These are phyloP conservation scores for Penstemon newberryi DNA, from an alignment of 257 asterid species.

Conservation along the genomic window DNA sequence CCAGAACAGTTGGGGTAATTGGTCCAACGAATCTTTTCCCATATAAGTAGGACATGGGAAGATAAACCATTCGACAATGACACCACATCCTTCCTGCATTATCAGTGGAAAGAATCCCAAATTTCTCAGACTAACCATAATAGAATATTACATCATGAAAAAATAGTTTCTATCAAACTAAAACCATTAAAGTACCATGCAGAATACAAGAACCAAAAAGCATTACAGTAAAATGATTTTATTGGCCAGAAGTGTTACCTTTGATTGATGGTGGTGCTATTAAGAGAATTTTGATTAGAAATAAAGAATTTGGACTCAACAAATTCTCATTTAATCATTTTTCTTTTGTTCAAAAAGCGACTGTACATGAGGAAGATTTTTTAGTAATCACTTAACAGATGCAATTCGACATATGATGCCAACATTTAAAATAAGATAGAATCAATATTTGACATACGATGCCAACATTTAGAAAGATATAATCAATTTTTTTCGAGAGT, in stretches of 20 bases:
- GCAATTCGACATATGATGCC: not conserved
- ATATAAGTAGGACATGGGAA: conserved; percentile 92
- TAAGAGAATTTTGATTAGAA: conserved; percentile 6
- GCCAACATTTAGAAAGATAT: not conserved
- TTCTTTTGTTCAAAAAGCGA: not conserved
- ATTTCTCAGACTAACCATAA: conserved; percentile 24
- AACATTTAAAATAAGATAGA: not conserved
- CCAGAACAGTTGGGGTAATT: conserved; percentile 82
- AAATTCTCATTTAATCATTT: not conserved
- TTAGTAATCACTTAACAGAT: conserved; percentile 7
- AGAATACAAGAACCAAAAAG: not conserved
- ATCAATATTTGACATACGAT: not conserved
- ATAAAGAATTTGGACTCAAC: not conserved
- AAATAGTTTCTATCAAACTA: conserved; percentile 19
- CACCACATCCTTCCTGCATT: conserved; percentile 99
- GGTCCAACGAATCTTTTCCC: conserved; percentile 95
- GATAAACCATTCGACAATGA: conserved; percentile 98
- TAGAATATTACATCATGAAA: conserved; percentile 7
- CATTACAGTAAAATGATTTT: conserved; percentile 15
- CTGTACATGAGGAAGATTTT: not conserved
- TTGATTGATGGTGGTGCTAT: not conserved
- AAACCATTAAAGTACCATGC: conserved; percentile 8
- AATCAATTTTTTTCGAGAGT: not conserved
- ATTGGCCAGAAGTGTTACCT: conserved; percentile 14
- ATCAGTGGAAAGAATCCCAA: conserved; percentile 20